Evolutionary conservation across 208 protist species (phyloP).

Genomic region (Crithidia expoeki): DNA sequence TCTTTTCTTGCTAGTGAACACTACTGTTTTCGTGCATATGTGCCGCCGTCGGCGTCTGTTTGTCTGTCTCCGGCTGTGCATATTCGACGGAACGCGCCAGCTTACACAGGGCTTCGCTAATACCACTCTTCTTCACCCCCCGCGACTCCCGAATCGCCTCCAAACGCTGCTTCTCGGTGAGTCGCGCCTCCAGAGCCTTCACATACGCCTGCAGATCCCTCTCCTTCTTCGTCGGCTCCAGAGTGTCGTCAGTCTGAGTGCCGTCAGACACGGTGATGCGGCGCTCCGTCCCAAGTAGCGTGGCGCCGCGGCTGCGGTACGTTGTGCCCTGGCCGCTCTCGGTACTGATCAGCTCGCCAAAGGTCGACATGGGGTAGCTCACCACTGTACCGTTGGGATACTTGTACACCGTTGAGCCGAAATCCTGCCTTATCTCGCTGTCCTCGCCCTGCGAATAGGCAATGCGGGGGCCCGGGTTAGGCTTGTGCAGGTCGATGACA

Average conservation of each 20-base stretch:
- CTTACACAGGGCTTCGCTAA: conserved; percentile 1
- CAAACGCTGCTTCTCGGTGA: conserved; percentile 37
- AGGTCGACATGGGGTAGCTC: conserved; percentile 37
- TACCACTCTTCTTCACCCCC: conserved; percentile 16
- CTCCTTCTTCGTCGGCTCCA: conserved; percentile 20
- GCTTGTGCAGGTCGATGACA: conserved; percentile 21
- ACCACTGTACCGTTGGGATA: conserved; percentile 38
- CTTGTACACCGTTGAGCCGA: conserved; percentile 28
- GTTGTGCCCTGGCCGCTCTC: conserved; percentile 19
- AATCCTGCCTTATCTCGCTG: conserved; percentile 1
- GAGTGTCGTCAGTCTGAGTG: conserved; percentile 27
- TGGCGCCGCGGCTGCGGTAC: conserved; percentile 1
- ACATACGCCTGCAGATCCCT: conserved; percentile 32
- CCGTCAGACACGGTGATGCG: conserved; percentile 6
- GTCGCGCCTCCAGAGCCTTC: conserved; percentile 28
- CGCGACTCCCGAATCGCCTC: conserved; percentile 34
- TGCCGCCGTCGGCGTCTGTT: background rate
- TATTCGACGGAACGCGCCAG: background rate
- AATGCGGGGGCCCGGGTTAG: conserved; percentile 29
- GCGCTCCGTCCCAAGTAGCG: background rate
- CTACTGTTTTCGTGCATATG: background rate
- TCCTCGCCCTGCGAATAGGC: conserved; percentile 13
- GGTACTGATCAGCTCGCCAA: conserved; percentile 34
- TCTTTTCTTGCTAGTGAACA: background rate
- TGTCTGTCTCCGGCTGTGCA: background rate